Evolutionary conservation across 208 protist genomes (phyloP).

Genomic region (Trypanosoma lewisi): DNA sequence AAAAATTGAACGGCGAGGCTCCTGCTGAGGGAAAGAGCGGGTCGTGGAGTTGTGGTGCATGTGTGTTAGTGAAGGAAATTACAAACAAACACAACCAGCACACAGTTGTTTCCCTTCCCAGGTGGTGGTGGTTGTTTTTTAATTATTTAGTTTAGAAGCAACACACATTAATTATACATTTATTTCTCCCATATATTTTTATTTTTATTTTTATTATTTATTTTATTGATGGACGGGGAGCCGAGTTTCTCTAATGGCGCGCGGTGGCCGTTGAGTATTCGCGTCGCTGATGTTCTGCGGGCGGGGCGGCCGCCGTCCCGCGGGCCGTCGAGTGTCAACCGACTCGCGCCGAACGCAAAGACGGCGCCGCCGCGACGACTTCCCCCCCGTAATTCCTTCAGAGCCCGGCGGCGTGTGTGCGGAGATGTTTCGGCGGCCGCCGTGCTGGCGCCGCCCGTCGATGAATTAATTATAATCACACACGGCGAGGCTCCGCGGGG

Average conservation of each 20-base stretch:
- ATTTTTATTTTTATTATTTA: constrained; percentile 12
- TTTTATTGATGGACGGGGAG: neutral
- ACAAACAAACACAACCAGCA: too few relatives aligned
- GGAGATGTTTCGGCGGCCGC: neutral
- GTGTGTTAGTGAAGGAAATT: too few relatives aligned
- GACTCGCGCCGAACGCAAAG: constrained; percentile 26
- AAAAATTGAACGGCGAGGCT: too few relatives aligned
- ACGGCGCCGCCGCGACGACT: constrained; percentile 27
- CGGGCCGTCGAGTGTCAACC: constrained; percentile 13
- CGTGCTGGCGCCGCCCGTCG: neutral
- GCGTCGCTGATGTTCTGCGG: constrained; percentile 7
- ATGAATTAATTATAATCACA: neutral
- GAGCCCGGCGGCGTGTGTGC: too few relatives aligned
- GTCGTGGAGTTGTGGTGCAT: too few relatives aligned
- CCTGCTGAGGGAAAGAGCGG: too few relatives aligned
- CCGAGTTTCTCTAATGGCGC: neutral
- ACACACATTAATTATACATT: too few relatives aligned
- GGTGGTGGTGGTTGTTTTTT: too few relatives aligned
- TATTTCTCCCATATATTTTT: neutral
- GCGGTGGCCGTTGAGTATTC: neutral
- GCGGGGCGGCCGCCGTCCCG: constrained; percentile 13
- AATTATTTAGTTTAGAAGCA: too few relatives aligned
- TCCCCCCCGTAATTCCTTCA: too few relatives aligned
- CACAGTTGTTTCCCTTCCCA: too few relatives aligned
- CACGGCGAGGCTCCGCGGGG: neutral